Conservation (phyloP, 2,329 filamentous ascomycete genomes). For the Sporothrix phasma region DNA sequence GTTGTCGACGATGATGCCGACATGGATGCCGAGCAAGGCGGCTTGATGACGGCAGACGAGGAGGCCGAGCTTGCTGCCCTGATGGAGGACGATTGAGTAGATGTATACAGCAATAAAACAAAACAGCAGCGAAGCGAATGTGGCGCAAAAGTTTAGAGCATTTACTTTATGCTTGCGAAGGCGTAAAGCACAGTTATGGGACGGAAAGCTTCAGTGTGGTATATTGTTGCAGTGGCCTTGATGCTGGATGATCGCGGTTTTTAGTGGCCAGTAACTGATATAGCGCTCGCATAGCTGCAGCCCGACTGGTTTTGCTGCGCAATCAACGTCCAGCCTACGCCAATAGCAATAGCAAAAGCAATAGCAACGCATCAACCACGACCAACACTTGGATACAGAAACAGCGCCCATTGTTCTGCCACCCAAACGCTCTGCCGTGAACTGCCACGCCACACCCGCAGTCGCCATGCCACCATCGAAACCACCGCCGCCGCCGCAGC, state of each 20-base stretch:
- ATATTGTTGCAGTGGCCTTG: too few relatives aligned
- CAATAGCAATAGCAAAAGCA: too few relatives aligned
- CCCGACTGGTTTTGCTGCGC: too few relatives aligned
- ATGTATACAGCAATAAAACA: not conserved
- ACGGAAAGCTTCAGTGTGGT: not conserved
- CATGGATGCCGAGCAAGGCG: conserved; percentile 31
- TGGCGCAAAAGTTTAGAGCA: not conserved
- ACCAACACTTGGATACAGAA: too few relatives aligned
- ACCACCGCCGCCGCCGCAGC: conserved; percentile 10
- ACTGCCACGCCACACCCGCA: too few relatives aligned
- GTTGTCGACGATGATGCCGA: conserved; percentile 57
- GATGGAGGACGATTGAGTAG: conserved; percentile 58
- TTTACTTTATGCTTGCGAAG: not conserved
- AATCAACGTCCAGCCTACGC: too few relatives aligned
- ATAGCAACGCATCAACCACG: too few relatives aligned
- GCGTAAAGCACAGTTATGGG: not conserved
- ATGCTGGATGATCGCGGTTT: too few relatives aligned
- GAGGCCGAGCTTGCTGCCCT: conserved; percentile 83
- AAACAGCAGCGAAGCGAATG: not conserved
- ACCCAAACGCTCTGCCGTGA: too few relatives aligned
- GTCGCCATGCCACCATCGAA: not conserved
- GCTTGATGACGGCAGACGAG: conserved; percentile 71
- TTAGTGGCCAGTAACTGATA: not conserved
- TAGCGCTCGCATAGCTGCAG: too few relatives aligned
- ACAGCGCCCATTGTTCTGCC: too few relatives aligned